Evolutionary conservation across 805 yeast species (phyloP), one percentile per base, ranked within the genome.

Genomic region (Clavispora carvajalis): DNA sequence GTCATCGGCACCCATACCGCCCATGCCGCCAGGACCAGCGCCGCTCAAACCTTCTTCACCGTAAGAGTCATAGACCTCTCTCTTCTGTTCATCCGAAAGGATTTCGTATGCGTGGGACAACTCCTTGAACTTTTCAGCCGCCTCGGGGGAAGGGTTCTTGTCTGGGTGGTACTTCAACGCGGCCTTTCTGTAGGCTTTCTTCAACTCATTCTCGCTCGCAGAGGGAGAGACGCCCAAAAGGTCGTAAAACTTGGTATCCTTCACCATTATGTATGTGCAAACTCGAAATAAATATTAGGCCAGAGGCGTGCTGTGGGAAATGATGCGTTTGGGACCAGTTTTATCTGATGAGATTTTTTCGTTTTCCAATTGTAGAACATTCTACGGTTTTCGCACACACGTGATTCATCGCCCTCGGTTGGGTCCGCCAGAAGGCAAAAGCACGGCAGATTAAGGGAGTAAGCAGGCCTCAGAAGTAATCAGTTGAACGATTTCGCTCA

Each of bases 91-190:
- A 59, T 90, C 97, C 10, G 87, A 76, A 48, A 91, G 73, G n/a
- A 88, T 72, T 65, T 91, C 98, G 61, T 91, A 75, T 6, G 97
- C 96, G 45, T 79, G 78, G 4, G 91, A 81, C 56, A 88, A 76
- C 61, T 88, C 96, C 66, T 91, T 91, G 67, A 91, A 91, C 68
- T 86, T 89, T 60, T 91, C 98, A 39, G 95, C 93, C 12, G 95
- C 96, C 63, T 90, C 98, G 39, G 85, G 89, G 9, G 50, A 45
- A 16, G 53, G 53, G 46, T 49, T 49, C 69, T 85, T 85, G 67
- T 85, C 95, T 49, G 95, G 95, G 62, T 85, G 95, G 64, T 74
- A 81, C 57, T 81, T 85, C 56, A 85, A 73, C 15, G 95, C 95
- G 33, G 85, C 76, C 55, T 82, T 76, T 74, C 91, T 79, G 68